phyloP scores from a whole-genome alignment of 768 basidiomycete genomes.

The Cantharellus cinnabarinus region DNA sequence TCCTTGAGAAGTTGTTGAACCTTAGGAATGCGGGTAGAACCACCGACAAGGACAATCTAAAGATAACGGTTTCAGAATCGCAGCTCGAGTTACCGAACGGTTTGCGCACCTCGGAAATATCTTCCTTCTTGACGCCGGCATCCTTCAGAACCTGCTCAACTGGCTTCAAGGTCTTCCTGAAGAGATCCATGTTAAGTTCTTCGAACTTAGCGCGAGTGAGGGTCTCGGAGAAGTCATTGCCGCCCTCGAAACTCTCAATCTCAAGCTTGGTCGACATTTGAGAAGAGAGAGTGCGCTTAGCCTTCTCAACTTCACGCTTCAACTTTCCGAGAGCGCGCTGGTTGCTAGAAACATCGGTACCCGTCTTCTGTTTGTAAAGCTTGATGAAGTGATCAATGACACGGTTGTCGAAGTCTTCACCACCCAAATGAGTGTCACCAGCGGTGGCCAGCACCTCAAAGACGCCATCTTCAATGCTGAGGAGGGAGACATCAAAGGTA shows the following conservation, averaged over 20 bases:
- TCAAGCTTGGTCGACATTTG: slow-evolving; percentile 85
- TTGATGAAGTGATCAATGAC: slow-evolving; percentile 81
- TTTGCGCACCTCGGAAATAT: slow-evolving; percentile 57
- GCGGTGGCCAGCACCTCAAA: slow-evolving; percentile 81
- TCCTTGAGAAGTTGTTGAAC: slow-evolving; percentile 97
- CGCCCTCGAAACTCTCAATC: slow-evolving; percentile 88
- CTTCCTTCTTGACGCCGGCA: slow-evolving; percentile 94
- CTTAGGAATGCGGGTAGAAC: slow-evolving; percentile 98
- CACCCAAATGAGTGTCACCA: slow-evolving; percentile 87
- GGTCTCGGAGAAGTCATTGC: slow-evolving; percentile 94
- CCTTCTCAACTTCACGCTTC: slow-evolving; percentile 84
- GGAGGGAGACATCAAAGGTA: slow-evolving; percentile 95
- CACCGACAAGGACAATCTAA: slow-evolving; percentile 77
- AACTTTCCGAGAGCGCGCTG: slow-evolving; percentile 74
- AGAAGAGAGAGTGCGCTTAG: slow-evolving; percentile 79
- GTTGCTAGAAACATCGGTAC: slow-evolving; percentile 62
- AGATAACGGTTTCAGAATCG: neutral
- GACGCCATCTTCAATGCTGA: slow-evolving; percentile 85
- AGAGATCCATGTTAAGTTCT: slow-evolving; percentile 95
- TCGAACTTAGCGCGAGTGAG: slow-evolving; percentile 98
- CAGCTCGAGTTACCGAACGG: neutral
- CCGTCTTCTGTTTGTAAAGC: slow-evolving; percentile 80
- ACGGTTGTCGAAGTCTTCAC: slow-evolving; percentile 91
- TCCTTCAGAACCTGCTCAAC: slow-evolving; percentile 98
- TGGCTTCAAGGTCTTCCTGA: slow-evolving; percentile 99